Conservation (phyloP, 192 early-diverging fungal species). For the Chytriomyces hyalinus region DNA sequence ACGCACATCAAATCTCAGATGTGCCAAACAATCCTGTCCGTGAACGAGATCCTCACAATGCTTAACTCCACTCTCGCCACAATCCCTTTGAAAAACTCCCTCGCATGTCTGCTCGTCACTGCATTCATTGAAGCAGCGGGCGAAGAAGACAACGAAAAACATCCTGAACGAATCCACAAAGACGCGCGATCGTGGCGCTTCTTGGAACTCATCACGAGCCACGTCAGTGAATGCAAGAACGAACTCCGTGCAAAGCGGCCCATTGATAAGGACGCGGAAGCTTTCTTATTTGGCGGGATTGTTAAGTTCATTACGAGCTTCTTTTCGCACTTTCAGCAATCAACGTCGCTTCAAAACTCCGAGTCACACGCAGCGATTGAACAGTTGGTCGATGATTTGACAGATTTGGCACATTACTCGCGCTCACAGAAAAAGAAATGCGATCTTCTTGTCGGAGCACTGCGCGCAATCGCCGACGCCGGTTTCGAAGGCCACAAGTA, state of each 20-base stretch:
- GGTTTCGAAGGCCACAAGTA: conserved; percentile 19
- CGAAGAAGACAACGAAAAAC: conserved; percentile 35
- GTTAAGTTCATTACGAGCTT: conserved; percentile 26
- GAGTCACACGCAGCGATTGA: neutral
- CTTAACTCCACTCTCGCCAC: conserved; percentile 12
- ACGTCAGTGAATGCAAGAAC: neutral
- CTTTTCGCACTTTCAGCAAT: neutral
- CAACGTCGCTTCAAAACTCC: neutral
- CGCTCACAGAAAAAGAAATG: neutral
- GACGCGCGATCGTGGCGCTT: conserved; percentile 20
- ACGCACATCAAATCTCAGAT: conserved; percentile 14
- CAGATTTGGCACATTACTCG: neutral
- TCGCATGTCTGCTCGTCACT: conserved; percentile 27
- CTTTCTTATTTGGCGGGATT: conserved; percentile 25
- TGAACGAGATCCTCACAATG: conserved; percentile 17
- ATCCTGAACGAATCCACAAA: conserved; percentile 27
- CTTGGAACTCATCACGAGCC: conserved; percentile 1
- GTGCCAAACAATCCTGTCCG: conserved; percentile 37
- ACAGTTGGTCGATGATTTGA: conserved; percentile 2
- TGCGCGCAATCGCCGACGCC: conserved; percentile 1
- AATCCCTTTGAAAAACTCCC: conserved; percentile 5
- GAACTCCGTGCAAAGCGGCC: neutral
- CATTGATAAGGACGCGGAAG: conserved; percentile 3
- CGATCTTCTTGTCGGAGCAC: neutral
- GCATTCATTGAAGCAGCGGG: conserved; percentile 30